A percentile compares a stretch with the other conserved stretches of the same genome.
Conservation (phyloP, 495 filamentous ascomycete species). For the Neohortaea acidophila region DNA sequence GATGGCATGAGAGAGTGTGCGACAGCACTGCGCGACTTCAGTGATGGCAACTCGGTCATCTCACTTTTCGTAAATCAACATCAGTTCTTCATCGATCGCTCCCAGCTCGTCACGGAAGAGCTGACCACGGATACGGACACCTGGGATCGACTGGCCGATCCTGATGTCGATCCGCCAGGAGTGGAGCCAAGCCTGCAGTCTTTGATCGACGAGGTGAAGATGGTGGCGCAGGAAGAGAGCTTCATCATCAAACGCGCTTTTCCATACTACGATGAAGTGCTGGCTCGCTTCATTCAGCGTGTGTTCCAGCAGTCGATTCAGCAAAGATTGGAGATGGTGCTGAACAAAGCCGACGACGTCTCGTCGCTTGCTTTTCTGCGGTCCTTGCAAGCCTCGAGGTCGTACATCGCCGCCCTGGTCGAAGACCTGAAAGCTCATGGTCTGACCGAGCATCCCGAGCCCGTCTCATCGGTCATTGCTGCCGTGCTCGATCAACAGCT, state of each 20-base stretch:
- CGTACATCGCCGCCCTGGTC: constrained; percentile 67
- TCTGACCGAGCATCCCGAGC: constrained; percentile 84
- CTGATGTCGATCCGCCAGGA: constrained; percentile 76
- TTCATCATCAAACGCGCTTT: constrained; percentile 91
- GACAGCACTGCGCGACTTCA: constrained; percentile 88
- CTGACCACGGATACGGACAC: constrained; percentile 61
- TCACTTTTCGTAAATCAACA: constrained; percentile 96
- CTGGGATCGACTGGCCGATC: constrained; percentile 83
- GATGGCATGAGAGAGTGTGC: constrained; percentile 83
- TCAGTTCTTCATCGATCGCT: constrained; percentile 93
- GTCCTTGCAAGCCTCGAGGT: constrained; percentile 74
- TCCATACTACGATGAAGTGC: constrained; percentile 85
- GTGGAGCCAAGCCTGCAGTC: constrained; percentile 87
- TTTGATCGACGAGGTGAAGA: constrained; percentile 79
- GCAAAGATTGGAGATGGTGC: constrained; percentile 86
- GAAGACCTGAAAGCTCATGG: constrained; percentile 92
- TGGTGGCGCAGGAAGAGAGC: constrained; percentile 94
- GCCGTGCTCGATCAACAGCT: constrained; percentile 85
- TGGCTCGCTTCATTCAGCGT: constrained; percentile 80
- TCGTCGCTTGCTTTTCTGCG: constrained; percentile 86
- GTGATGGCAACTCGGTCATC: constrained; percentile 83
- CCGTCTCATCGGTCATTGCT: constrained; percentile 72
- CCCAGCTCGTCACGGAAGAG: constrained; percentile 81
- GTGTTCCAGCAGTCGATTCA: constrained; percentile 97
- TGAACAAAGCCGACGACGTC: constrained; percentile 80